A percentile compares a stretch with the other conserved stretches of the same genome.
These are phyloP conservation scores for Pyricularia pennisetigena DNA, from an alignment of 2,329 filamentous ascomycete species.

Conservation along the genomic window DNA sequence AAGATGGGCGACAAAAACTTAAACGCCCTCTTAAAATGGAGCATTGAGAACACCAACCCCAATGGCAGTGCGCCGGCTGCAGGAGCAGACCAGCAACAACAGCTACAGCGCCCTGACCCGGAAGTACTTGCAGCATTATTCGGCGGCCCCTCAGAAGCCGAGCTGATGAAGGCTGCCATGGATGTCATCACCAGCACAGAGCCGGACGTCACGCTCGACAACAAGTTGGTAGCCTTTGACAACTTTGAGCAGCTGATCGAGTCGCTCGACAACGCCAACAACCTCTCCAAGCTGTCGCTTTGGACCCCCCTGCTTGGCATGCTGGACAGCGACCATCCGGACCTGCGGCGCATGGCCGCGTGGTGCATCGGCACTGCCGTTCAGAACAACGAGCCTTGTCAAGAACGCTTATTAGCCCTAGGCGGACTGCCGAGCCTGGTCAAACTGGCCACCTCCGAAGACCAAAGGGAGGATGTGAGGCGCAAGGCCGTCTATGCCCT, in stretches of 20 bases:
- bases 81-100: conserved; percentile 15
- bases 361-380: conserved; percentile 93
- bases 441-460: conserved; percentile 49
- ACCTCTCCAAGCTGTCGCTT: conserved; percentile 66
- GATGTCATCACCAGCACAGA: conserved; percentile 54
- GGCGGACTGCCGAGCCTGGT: conserved; percentile 66
- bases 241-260: conserved; percentile 93
- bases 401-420: conserved; percentile 56
- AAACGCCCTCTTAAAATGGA: conserved; percentile 26
- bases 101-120: conserved; percentile 45
- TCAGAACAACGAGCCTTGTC: conserved; percentile 83
- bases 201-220: conserved; percentile 56
- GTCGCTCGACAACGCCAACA: conserved; percentile 93
- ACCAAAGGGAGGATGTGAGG: conserved; percentile 53
- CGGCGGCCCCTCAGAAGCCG: conserved; percentile 80
- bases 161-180: conserved; percentile 85
- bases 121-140: conserved; percentile 65
- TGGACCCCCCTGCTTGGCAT: conserved; percentile 73
- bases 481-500: conserved; percentile 87
- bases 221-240: conserved; percentile 79
- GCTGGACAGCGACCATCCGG: conserved; percentile 56
- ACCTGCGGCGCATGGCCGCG: conserved; percentile 77
- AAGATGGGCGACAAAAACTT: conserved; percentile 18
- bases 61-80: conserved; percentile 14
- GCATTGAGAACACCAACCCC: conserved; percentile 19